A percentile compares a stretch with the other conserved stretches of the same genome.
Evolutionary conservation across 2,329 filamentous ascomycete species (phyloP).

Genomic region (Trichoderma koningii): DNA sequence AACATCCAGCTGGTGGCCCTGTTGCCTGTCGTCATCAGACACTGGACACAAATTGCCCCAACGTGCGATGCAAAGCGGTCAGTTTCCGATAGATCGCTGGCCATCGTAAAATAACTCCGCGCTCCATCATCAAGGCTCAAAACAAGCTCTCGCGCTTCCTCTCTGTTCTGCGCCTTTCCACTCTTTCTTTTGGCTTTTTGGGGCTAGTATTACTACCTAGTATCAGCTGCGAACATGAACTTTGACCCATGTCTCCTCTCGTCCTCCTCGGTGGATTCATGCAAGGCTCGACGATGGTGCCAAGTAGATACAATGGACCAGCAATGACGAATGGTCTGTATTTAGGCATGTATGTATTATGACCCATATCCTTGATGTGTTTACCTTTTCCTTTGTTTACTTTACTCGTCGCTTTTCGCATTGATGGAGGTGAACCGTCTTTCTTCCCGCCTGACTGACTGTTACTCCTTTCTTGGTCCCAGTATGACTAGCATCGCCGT

Average conservation of each 20-base stretch:
- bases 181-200: background rate
- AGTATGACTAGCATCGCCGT: background rate
- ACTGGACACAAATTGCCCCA: background rate
- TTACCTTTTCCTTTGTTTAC: conserved; percentile 16
- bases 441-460: background rate
- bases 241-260: background rate
- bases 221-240: background rate
- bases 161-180: background rate
- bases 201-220: no score
- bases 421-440: background rate
- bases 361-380: conserved; percentile 19
- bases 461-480: background rate
- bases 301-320: background rate
- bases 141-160: background rate
- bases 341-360: no score
- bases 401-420: background rate
- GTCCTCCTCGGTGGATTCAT: background rate
- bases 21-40: conserved; percentile 23
- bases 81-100: conserved; percentile 17
- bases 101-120: background rate
- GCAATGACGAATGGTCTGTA: background rate
- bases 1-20: conserved; percentile 12
- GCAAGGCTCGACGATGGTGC: conserved; percentile 3
- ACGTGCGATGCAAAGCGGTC: conserved; percentile 9
- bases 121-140: background rate